These are phyloP conservation scores for Entoloma clypeatum DNA, from an alignment of 1,284 basidiomycete species.

Conservation along the genomic window DNA sequence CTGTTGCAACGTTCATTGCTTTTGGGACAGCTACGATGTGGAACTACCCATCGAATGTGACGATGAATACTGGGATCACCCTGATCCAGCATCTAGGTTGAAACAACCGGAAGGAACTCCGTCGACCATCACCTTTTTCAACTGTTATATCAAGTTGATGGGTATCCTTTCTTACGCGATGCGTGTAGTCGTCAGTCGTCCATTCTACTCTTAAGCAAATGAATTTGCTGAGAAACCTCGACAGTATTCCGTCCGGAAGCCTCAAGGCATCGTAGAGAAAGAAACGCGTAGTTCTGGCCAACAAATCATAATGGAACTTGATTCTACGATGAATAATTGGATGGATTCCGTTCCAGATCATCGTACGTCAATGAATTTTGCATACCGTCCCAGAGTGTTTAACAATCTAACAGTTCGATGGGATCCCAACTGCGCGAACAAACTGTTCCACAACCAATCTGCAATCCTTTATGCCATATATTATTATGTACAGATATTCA, in stretches of 20 bases:
- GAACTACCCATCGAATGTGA: conserved; percentile 66
- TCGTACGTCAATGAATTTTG: conserved; percentile 29
- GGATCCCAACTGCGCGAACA: conserved; percentile 53
- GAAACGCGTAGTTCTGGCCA: conserved; percentile 43
- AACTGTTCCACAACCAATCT: conserved; percentile 53
- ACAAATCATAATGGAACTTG: conserved; percentile 57
- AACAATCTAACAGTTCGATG: conserved; percentile 43
- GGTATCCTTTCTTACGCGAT: conserved; percentile 63
- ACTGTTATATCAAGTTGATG: conserved; percentile 52
- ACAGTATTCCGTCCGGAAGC: conserved; percentile 39
- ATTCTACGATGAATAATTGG: conserved; percentile 67
- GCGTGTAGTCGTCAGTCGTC: conserved; percentile 50
- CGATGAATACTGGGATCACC: conserved; percentile 66
- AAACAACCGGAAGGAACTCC: conserved; percentile 51
- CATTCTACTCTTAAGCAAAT: background rate
- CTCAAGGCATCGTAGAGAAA: conserved; percentile 24
- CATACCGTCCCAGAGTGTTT: background rate
- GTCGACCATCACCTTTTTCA: conserved; percentile 53
- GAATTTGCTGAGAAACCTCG: background rate
- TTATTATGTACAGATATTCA: conserved; percentile 60
- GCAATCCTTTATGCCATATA: conserved; percentile 56
- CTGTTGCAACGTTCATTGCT: background rate
- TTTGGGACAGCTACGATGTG: conserved; percentile 50
- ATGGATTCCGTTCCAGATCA: conserved; percentile 60
- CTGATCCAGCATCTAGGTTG: conserved; percentile 40